Evolutionary conservation across 1,139 yeast species (phyloP).

Genomic region (Candida smagusa): DNA sequence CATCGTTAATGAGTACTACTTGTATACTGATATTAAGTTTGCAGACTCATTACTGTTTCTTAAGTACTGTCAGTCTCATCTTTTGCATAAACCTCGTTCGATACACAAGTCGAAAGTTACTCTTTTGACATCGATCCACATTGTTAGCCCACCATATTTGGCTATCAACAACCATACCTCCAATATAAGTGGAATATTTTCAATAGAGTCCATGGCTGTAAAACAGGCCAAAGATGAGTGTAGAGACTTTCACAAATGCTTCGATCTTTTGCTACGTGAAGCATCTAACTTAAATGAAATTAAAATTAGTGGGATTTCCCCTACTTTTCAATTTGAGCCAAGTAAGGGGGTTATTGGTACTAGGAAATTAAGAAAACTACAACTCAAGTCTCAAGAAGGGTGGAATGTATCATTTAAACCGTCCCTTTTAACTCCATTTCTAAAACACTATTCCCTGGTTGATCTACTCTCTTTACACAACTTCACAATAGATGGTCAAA

Average conservation of each 20-base stretch:
- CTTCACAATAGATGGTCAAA: constrained; percentile 44
- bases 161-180: constrained; percentile 21
- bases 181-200: constrained; percentile 41
- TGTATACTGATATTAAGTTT: constrained; percentile 34
- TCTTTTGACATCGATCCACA: constrained; percentile 23
- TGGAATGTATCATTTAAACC: constrained; percentile 48
- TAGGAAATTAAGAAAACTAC: constrained; percentile 15
- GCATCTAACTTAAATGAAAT: constrained; percentile 31
- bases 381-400: constrained; percentile 42
- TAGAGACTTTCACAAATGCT: constrained; percentile 23
- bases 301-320: constrained; percentile 44
- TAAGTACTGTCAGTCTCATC: constrained; percentile 30
- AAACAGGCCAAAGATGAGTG: constrained; percentile 18
- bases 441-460: constrained; percentile 42
- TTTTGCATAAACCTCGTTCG: constrained; percentile 11
- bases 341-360: constrained; percentile 9
- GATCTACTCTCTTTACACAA: constrained; percentile 42
- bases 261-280: constrained; percentile 25
- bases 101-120: constrained; percentile 4
- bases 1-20: constrained; percentile 32
- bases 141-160: constrained; percentile 35
- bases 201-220: constrained; percentile 23
- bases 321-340: constrained; percentile 41
- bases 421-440: constrained; percentile 21
- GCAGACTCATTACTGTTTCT: constrained; percentile 22